phyloP scores from a whole-genome alignment of 495 filamentous ascomycete genomes.

The Penicillium longicatenatum region DNA sequence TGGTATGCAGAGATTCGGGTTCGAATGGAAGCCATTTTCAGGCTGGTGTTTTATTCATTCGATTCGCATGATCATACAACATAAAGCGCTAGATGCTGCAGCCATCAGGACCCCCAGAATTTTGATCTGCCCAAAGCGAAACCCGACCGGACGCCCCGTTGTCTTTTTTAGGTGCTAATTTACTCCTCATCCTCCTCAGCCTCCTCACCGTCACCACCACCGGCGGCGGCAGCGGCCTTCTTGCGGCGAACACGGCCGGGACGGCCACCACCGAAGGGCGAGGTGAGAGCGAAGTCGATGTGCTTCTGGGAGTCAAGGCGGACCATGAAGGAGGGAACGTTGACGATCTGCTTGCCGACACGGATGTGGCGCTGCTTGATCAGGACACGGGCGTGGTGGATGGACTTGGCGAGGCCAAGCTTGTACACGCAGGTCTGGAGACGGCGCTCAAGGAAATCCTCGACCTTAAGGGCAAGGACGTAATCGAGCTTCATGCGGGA shows the following conservation, averaged over 20 bases:
- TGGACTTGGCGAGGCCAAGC: conserved; percentile 98
- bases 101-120: conserved; percentile 42
- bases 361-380: conserved; percentile 99
- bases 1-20: conserved; percentile 25
- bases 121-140: conserved; percentile 43
- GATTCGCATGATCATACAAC: conserved; percentile 50
- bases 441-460: conserved; percentile 99
- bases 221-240: conserved; percentile 96
- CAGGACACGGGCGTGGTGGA: conserved; percentile 99
- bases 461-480: conserved; percentile 95
- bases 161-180: conserved; percentile 34
- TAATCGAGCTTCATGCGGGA: conserved; percentile 99
- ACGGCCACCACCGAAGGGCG: conserved; percentile 96
- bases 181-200: conserved; percentile 91
- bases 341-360: conserved; percentile 99
- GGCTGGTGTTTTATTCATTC: conserved; percentile 45
- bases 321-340: conserved; percentile 98
- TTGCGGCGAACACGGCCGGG: conserved; percentile 96
- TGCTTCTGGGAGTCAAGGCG: conserved; percentile 99
- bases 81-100: conserved; percentile 47
- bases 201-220: conserved; percentile 81
- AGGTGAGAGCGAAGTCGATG: conserved; percentile 98
- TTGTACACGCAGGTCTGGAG: conserved; percentile 99
- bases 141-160: conserved; percentile 44
- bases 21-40: conserved; percentile 36